A percentile compares a stretch with the other conserved stretches of the same genome.
phyloP scores from a whole-genome alignment of 768 basidiomycete genomes.

The Trametes sanguinea region DNA sequence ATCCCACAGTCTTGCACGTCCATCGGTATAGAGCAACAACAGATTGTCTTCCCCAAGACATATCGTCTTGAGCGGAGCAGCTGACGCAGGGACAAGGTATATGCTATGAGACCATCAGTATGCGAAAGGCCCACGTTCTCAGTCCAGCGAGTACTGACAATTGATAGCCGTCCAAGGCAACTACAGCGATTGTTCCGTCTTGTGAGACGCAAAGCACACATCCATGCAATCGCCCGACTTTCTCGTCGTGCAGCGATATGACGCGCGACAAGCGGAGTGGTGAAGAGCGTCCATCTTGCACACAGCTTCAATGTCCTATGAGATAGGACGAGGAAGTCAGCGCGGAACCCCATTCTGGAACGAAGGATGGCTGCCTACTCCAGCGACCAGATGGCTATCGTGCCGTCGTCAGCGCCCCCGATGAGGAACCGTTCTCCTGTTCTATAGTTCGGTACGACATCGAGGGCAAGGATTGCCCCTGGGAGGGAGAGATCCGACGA shows the following conservation, averaged over 20 bases:
- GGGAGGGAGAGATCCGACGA: slow-evolving; percentile 50
- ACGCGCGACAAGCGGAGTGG: slow-evolving; percentile 66
- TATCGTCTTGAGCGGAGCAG: slow-evolving; percentile 61
- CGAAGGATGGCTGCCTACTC: slow-evolving; percentile 47
- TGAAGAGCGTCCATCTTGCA: slow-evolving; percentile 75
- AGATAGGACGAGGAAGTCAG: background rate
- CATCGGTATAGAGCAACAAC: slow-evolving; percentile 73
- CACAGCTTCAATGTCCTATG: slow-evolving; percentile 62
- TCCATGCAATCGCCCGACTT: slow-evolving; percentile 59
- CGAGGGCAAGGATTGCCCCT: slow-evolving; percentile 52
- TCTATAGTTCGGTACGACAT: slow-evolving; percentile 55
- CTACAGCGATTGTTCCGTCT: slow-evolving; percentile 84
- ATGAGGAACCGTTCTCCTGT: slow-evolving; percentile 65
- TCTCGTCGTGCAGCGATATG: slow-evolving; percentile 54
- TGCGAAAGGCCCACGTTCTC: background rate
- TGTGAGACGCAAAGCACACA: slow-evolving; percentile 71
- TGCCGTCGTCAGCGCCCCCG: slow-evolving; percentile 79
- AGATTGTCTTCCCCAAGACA: slow-evolving; percentile 71
- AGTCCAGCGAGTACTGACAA: slow-evolving; percentile 52
- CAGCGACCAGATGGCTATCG: slow-evolving; percentile 70
- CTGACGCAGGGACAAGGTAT: slow-evolving; percentile 80
- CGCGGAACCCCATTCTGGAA: background rate
- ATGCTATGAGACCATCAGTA: slow-evolving; percentile 47
- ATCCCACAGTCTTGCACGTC: slow-evolving; percentile 86
- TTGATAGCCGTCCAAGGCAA: slow-evolving; percentile 72